Percentiles rank a stretch among this genome's conserved stretches.
Evolutionary conservation across 768 basidiomycete species (phyloP).

Genomic region (Ramaria rubella): DNA sequence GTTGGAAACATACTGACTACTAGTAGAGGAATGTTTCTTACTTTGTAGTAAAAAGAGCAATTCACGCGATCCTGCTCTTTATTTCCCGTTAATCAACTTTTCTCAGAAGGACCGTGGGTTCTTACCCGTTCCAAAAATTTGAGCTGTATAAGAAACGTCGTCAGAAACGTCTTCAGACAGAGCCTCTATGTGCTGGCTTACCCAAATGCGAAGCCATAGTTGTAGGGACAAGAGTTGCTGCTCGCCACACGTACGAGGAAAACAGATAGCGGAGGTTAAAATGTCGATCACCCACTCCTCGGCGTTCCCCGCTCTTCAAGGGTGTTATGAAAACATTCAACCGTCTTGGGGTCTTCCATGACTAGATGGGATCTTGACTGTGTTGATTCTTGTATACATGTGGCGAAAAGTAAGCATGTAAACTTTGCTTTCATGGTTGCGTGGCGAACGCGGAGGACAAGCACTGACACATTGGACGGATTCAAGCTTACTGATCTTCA

Average conservation of each 20-base stretch:
- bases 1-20: conserved; percentile 12
- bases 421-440: too few species aligned
- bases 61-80: conserved; percentile 91
- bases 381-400: too few species aligned
- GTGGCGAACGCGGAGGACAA: too few species aligned
- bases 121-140: conserved; percentile 80
- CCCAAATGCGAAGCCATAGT: conserved; percentile 71
- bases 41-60: conserved; percentile 98
- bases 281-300: background rate
- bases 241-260: background rate
- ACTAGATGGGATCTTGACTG: too few species aligned
- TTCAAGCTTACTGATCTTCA: too few species aligned
- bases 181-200: background rate
- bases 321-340: background rate
- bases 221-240: background rate
- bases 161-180: conserved; percentile 4
- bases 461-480: too few species aligned
- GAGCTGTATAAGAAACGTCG: conserved; percentile 41
- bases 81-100: conserved; percentile 4
- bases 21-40: conserved; percentile 27
- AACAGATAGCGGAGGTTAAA: background rate
- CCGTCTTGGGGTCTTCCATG: background rate
- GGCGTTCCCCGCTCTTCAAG: conserved; percentile 1
- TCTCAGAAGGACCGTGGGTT: conserved; percentile 1
- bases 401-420: too few species aligned